Percentiles rank a stretch among this genome's conserved stretches.
Conservation (phyloP, 148 eudicot species). For the Hydrangea macrophylla region DNA sequence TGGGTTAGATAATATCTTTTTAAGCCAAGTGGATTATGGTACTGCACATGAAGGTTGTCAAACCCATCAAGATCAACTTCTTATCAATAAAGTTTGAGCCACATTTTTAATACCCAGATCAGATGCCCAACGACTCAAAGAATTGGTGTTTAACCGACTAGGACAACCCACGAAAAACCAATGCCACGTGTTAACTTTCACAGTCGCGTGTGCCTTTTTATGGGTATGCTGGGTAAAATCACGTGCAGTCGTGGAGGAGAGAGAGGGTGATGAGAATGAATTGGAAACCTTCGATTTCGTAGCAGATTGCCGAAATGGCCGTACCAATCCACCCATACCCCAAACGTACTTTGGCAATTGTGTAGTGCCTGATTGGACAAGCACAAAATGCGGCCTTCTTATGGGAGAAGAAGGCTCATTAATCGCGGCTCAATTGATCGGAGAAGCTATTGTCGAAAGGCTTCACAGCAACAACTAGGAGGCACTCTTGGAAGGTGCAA, state of each 20-base stretch:
- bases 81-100: conserved; percentile 17
- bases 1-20: background rate
- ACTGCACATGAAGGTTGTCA: background rate
- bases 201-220: conserved; percentile 12
- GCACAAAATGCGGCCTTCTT: background rate
- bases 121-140: conserved; percentile 18
- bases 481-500: conserved; percentile 7
- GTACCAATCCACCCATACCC: conserved; percentile 23
- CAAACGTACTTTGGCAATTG: conserved; percentile 28
- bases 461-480: background rate
- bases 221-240: conserved; percentile 25
- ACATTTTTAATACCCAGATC: conserved; percentile 6
- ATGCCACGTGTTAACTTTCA: conserved; percentile 13
- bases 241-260: background rate
- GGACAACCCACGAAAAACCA: background rate
- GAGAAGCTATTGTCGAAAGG: conserved; percentile 2
- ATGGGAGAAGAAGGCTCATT: conserved; percentile 13
- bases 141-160: conserved; percentile 1
- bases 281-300: conserved; percentile 1
- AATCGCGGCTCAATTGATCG: conserved; percentile 16
- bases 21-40: background rate
- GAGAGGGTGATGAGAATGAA: background rate
- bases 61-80: background rate
- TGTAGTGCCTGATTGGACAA: background rate
- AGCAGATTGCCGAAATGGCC: conserved; percentile 15